Conservation (phyloP, 345 rosid species). For the Gossypium turneri region DNA sequence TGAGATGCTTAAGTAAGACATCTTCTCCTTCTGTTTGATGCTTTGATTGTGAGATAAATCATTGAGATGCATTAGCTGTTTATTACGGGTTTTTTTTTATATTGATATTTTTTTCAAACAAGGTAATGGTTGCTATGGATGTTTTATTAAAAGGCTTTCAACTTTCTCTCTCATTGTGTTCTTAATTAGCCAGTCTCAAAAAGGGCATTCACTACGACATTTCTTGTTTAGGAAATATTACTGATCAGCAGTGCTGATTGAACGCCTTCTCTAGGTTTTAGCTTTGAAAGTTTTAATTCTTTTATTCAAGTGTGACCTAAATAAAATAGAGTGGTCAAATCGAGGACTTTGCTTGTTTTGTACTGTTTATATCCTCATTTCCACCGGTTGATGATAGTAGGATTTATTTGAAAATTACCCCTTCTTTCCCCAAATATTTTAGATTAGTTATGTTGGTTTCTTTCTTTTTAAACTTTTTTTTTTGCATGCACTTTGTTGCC, state of each 20-base stretch:
- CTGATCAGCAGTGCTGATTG: not conserved
- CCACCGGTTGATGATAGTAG: not conserved
- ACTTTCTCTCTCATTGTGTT: not conserved
- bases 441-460: not conserved
- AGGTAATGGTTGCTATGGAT: not conserved
- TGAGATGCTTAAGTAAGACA: slow-evolving; percentile 86
- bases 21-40: not conserved
- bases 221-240: slow-evolving; percentile 3
- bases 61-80: not conserved
- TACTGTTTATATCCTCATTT: not conserved
- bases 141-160: not conserved
- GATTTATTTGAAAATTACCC: not conserved
- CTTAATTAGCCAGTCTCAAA: not conserved
- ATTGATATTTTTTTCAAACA: not conserved
- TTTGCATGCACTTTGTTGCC: not conserved
- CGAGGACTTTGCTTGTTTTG: not conserved
- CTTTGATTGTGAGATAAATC: slow-evolving; percentile 2
- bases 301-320: not conserved
- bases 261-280: not conserved
- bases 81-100: not conserved
- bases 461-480: not conserved
- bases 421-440: too few relatives aligned
- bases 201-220: not conserved
- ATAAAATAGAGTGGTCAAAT: not conserved
- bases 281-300: not conserved